Conservation (phyloP, 495 filamentous ascomycete genomes). For the Tuber magnatum region DNA sequence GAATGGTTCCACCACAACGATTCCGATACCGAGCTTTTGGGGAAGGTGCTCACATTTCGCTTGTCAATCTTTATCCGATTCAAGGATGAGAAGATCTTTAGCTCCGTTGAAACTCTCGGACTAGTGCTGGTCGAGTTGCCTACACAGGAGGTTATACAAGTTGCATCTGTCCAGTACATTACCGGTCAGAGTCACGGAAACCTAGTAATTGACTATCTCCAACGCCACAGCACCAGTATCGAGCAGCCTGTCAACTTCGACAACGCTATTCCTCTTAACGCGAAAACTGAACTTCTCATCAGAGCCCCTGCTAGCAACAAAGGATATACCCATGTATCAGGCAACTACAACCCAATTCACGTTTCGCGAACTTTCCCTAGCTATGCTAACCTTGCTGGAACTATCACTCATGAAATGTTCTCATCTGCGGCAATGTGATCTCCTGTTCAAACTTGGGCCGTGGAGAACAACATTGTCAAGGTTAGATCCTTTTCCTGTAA, state of each 20-base stretch:
- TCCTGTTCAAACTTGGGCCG: slow-evolving; percentile 58
- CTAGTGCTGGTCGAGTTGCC: slow-evolving; percentile 89
- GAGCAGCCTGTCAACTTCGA: slow-evolving; percentile 94
- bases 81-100: slow-evolving; percentile 91
- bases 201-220: slow-evolving; percentile 90
- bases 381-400: too few species aligned
- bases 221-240: slow-evolving; percentile 79
- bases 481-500: slow-evolving; percentile 93
- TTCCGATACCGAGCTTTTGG: slow-evolving; percentile 70
- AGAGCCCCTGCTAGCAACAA: too few species aligned
- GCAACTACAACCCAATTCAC: slow-evolving; percentile 61
- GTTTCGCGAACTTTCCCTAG: too few species aligned
- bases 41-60: slow-evolving; percentile 89
- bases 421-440: too few species aligned
- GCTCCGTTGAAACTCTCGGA: slow-evolving; percentile 82
- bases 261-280: slow-evolving; percentile 86
- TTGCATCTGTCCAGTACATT: slow-evolving; percentile 93
- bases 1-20: slow-evolving; percentile 89
- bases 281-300: slow-evolving; percentile 53
- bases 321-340: slow-evolving; percentile 51
- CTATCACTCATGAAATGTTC: too few species aligned
- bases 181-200: slow-evolving; percentile 86
- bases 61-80: slow-evolving; percentile 82
- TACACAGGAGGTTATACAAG: slow-evolving; percentile 91
- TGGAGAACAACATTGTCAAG: slow-evolving; percentile 96